These are phyloP conservation scores for Fomitopsis pinicola DNA, from an alignment of 1,284 basidiomycete genomes.

Conservation along the genomic window DNA sequence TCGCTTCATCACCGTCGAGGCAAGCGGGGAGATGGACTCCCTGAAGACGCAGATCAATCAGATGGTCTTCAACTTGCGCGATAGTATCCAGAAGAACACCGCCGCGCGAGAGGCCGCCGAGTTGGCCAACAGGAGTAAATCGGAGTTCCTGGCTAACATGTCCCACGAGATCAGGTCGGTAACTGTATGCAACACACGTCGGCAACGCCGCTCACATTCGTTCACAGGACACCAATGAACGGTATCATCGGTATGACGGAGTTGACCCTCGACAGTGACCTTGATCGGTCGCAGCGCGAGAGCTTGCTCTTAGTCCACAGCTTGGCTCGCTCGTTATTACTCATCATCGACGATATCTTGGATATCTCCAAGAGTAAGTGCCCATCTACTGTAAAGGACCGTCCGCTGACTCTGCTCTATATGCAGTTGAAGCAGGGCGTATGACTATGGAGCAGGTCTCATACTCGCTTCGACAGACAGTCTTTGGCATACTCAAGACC, in stretches of 20 bases:
- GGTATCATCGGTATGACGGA: slow-evolving; percentile 99
- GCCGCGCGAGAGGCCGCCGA: slow-evolving; percentile 97
- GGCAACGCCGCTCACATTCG: not conserved
- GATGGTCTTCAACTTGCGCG: slow-evolving; percentile 98
- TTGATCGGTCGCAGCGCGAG: slow-evolving; percentile 88
- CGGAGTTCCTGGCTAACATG: slow-evolving; percentile 98
- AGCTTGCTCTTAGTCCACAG: slow-evolving; percentile 95
- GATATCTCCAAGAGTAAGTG: slow-evolving; percentile 95
- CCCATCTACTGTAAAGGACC: slow-evolving; percentile 2
- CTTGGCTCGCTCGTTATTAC: slow-evolving; percentile 86
- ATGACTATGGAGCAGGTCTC: slow-evolving; percentile 99
- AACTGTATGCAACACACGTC: not conserved
- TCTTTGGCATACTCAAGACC: slow-evolving; percentile 98
- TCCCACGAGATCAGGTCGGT: slow-evolving; percentile 89
- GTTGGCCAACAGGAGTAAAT: slow-evolving; percentile 93
- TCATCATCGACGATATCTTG: slow-evolving; percentile 98
- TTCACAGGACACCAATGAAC: slow-evolving; percentile 89
- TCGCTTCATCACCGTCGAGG: slow-evolving; percentile 98
- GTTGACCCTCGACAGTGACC: slow-evolving; percentile 90
- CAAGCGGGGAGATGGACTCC: slow-evolving; percentile 98
- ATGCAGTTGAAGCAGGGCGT: slow-evolving; percentile 89
- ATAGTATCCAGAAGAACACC: slow-evolving; percentile 98
- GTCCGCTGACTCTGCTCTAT: slow-evolving; percentile 8
- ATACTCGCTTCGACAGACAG: slow-evolving; percentile 95
- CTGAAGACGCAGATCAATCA: slow-evolving; percentile 99